Conservation (phyloP, 805 yeast genomes). For the Nakazawaea wyomingensis region DNA sequence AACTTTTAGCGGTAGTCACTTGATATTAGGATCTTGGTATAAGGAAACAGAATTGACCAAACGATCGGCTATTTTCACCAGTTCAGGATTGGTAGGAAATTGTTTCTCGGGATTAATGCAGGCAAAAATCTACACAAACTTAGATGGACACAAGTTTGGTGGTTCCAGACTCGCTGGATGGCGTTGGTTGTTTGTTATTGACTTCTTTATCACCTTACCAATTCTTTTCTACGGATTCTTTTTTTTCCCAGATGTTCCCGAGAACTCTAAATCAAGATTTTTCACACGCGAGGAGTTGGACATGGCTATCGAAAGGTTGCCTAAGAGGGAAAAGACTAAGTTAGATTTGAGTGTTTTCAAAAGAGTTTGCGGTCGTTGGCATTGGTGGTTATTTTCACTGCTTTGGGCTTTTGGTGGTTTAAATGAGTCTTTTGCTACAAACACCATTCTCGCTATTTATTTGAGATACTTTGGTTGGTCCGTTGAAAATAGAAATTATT, state of each 20-base stretch:
- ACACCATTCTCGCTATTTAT: conserved; percentile 45
- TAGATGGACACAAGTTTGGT: too few species aligned
- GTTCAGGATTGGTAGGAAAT: conserved; percentile 58
- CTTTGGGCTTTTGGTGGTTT: conserved; percentile 50
- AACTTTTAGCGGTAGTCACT: conserved; percentile 59
- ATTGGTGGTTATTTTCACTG: conserved; percentile 48
- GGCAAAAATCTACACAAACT: conserved; percentile 23
- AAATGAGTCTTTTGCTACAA: conserved; percentile 40
- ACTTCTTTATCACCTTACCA: conserved; percentile 40
- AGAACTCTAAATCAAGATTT: conserved; percentile 37
- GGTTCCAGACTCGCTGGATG: conserved; percentile 47
- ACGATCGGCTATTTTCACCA: conserved; percentile 58
- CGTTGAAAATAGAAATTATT: conserved; percentile 41
- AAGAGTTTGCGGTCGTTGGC: conserved; percentile 49
- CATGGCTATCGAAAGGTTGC: conserved; percentile 38
- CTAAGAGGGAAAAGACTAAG: conserved; percentile 24
- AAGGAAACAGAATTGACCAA: conserved; percentile 51
- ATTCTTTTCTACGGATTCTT: conserved; percentile 23
- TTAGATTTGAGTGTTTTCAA: conserved; percentile 29
- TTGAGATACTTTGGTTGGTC: conserved; percentile 35
- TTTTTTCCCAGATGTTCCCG: conserved; percentile 61
- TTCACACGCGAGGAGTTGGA: conserved; percentile 39
- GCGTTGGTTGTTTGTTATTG: conserved; percentile 53
- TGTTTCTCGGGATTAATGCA: conserved; percentile 55
- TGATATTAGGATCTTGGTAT: conserved; percentile 53